Evolutionary conservation across 1,284 basidiomycete genomes (phyloP).

Genomic region (Ceratobasidium sp.): DNA sequence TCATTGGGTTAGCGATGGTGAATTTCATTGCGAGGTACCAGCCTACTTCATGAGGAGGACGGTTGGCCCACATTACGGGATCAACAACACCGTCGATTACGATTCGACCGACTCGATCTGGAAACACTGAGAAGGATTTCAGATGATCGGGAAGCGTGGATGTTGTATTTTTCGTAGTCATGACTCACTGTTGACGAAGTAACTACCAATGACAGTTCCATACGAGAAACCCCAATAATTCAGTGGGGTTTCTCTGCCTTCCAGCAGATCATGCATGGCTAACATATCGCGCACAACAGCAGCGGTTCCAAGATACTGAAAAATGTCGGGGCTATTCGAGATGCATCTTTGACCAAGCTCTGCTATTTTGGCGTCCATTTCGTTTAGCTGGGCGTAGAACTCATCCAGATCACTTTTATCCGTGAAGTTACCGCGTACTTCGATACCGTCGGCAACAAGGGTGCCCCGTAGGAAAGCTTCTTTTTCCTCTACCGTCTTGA

Average conservation of each 20-base stretch:
- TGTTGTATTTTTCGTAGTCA: too few species aligned
- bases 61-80: constrained; percentile 14
- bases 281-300: constrained; percentile 31
- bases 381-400: constrained; percentile 20
- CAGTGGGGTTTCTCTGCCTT: constrained; percentile 11
- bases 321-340: constrained; percentile 4
- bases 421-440: constrained; percentile 31
- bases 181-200: constrained; percentile 37
- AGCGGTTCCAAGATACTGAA: constrained; percentile 29
- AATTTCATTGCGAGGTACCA: background rate
- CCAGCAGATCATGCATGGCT: constrained; percentile 11
- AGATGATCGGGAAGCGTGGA: too few species aligned
- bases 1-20: background rate
- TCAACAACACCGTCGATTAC: constrained; percentile 33
- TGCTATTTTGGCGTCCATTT: constrained; percentile 9
- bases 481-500: constrained; percentile 6
- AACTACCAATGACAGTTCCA: constrained; percentile 33
- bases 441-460: constrained; percentile 5
- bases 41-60: constrained; percentile 3
- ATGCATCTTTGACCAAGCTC: constrained; percentile 11
- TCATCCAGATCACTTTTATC: constrained; percentile 18
- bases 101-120: constrained; percentile 30
- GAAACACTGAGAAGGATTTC: constrained; percentile 29
- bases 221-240: constrained; percentile 39
- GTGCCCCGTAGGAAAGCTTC: constrained; percentile 11